Evolutionary conservation across 208 protist species (phyloP), one percentile per base, ranked within the genome.

Genomic region (Strigomonas galati): DNA sequence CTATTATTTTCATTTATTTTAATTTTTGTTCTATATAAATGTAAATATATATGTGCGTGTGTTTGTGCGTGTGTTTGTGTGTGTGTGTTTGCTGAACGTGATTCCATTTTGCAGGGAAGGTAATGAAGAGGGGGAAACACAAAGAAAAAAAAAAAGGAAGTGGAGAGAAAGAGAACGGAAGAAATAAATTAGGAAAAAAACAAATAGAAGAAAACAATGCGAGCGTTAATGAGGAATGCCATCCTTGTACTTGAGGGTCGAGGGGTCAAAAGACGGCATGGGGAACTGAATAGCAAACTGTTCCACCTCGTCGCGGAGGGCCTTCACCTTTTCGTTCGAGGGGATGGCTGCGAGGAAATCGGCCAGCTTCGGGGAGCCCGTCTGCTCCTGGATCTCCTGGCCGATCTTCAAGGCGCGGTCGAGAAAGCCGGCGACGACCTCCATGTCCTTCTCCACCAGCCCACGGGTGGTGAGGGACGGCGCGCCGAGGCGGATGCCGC

Each of bases 401-500:
- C 82, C 75, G 37, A 98, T 66, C 74, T 94, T 27, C 0, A 98
- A 67, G 37, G 76, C 93, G 30, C 86, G 79, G 64, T 97, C 74
- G 0, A 99, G 81, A 26, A 98, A 93, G 28, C 88, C 80, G 14
- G 86, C 97, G 21, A 99, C 85, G 12, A 62, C 35, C 31, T 51
- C 66, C 71, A 99, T 98, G 65, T 99, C 94, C 15, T 30, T 51
- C 81, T 98, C 94, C 27, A 68, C 71, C 69, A 99, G 82, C 26
- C 97, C 97, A 46, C 98, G 92, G 17, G 97, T 90, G 1, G 98
- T 99, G 19, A 99, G 73, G 5, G 97, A 89, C n/a, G 89, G 89
- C 9, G 97, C 93, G 56, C 98, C 98, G 5, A 99, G 62, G 62
- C 98, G 95, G 14, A 99, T 84, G 37, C 97, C 98, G 32, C 89